A percentile compares a stretch with the other conserved stretches of the same genome.
Conservation (phyloP, 2,329 filamentous ascomycete genomes). For the Achaetomium macrosporum region DNA sequence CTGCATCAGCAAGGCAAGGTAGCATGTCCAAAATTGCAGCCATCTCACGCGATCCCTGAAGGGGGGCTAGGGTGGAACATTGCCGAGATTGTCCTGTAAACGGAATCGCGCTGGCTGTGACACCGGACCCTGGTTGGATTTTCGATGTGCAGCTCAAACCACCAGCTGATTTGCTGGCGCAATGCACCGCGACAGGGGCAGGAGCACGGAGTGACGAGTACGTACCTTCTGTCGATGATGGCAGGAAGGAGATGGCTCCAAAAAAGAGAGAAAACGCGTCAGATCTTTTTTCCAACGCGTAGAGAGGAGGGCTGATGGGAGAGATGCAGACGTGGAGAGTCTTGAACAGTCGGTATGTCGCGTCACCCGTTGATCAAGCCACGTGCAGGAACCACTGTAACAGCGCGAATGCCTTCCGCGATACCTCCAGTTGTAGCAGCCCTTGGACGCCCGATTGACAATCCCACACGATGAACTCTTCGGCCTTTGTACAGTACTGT, state of each 20-base stretch:
- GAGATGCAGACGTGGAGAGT: background rate
- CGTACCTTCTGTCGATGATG: slow-evolving; percentile 7
- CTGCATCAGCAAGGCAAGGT: slow-evolving; percentile 15
- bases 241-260: slow-evolving; percentile 9
- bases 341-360: no score
- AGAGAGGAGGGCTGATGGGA: no score
- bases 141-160: slow-evolving; percentile 20
- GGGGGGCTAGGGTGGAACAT: slow-evolving; percentile 34
- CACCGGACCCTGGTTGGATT: slow-evolving; percentile 22
- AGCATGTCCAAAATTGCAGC: slow-evolving; percentile 25
- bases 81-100: slow-evolving; percentile 38
- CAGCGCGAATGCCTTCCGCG: no score
- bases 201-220: slow-evolving; percentile 1
- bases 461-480: no score
- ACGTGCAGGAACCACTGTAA: background rate
- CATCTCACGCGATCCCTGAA: slow-evolving; percentile 34
- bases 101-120: slow-evolving; percentile 27
- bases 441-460: no score
- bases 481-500: no score
- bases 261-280: slow-evolving; percentile 1
- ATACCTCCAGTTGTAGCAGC: no score
- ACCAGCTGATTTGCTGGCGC: slow-evolving; percentile 16
- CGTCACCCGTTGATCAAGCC: background rate
- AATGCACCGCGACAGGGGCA: slow-evolving; percentile 10
- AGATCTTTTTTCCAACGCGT: no score